Evolutionary conservation across 306 rosid species (phyloP).

Genomic region (Castanea crenata): DNA sequence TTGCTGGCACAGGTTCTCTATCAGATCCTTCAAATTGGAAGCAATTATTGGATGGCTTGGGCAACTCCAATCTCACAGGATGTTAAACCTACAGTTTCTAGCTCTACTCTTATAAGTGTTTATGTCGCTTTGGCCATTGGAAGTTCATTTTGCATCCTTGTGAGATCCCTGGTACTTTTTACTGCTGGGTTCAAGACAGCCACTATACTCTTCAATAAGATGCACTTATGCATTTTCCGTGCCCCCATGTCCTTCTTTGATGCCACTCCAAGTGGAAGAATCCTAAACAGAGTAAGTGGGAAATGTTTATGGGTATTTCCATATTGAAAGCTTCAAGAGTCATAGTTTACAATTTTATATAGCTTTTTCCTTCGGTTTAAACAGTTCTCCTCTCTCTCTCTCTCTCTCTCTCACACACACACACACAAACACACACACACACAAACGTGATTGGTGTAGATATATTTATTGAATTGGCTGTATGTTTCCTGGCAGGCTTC

Average conservation of each 20-base stretch:
- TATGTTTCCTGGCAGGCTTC: conserved; percentile 44
- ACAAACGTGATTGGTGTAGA: background rate
- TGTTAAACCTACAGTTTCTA: conserved; percentile 28
- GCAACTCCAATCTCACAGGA: conserved; percentile 56
- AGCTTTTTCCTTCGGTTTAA: background rate
- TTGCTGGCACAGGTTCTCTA: conserved; percentile 43
- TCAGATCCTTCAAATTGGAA: conserved; percentile 54
- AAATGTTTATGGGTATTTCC: background rate
- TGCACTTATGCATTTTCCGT: conserved; percentile 56
- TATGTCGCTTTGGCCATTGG: conserved; percentile 51
- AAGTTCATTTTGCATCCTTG: conserved; percentile 43
- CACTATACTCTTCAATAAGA: conserved; percentile 50
- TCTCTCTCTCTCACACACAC: background rate
- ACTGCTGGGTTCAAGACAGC: conserved; percentile 56
- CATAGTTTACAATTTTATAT: background rate
- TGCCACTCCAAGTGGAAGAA: conserved; percentile 70
- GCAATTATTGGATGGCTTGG: conserved; percentile 81
- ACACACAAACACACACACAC: background rate
- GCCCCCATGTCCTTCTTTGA: conserved; percentile 74
- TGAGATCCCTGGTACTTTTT: conserved; percentile 35
- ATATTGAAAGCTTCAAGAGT: background rate
- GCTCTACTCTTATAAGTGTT: conserved; percentile 33
- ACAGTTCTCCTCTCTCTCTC: background rate
- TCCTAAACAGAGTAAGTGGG: conserved; percentile 53
- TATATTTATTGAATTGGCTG: background rate